These are phyloP conservation scores for Blastobotrys americana DNA, from an alignment of 805 yeast species.

Conservation along the genomic window DNA sequence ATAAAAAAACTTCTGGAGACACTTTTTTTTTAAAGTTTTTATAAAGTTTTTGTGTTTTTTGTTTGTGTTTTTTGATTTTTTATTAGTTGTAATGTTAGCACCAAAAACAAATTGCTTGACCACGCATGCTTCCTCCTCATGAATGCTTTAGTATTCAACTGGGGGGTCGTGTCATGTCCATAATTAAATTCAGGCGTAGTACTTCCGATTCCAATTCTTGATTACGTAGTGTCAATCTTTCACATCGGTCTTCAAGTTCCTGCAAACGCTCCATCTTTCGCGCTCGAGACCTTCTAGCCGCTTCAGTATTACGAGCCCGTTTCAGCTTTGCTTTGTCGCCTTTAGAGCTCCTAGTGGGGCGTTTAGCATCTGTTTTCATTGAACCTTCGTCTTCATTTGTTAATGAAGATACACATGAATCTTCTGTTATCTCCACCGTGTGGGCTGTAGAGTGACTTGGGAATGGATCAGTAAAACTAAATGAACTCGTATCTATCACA, in stretches of 20 bases:
- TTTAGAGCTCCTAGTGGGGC: not conserved
- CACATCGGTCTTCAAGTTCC: constrained; percentile 77
- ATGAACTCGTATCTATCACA: not conserved
- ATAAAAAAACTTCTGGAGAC: not conserved
- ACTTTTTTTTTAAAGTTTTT: not conserved
- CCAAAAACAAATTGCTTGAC: not conserved
- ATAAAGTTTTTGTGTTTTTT: constrained; percentile 1
- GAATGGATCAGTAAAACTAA: not conserved
- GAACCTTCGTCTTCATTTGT: not conserved
- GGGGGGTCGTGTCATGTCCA: constrained; percentile 5
- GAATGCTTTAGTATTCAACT: not conserved
- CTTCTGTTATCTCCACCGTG: not conserved
- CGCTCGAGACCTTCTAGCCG: constrained; percentile 89
- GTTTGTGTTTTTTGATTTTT: constrained; percentile 5
- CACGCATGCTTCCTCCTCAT: not conserved
- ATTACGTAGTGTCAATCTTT: constrained; percentile 40
- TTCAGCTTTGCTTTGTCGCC: constrained; percentile 53
- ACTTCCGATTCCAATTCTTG: constrained; percentile 19
- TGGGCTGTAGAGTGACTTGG: not conserved
- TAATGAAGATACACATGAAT: not conserved
- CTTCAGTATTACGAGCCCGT: constrained; percentile 81
- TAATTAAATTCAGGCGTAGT: constrained; percentile 11
- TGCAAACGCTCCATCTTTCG: constrained; percentile 87
- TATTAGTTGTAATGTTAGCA: not conserved
- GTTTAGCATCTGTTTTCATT: not conserved